phyloP scores from a whole-genome alignment of 257 asterid genomes.

The Cinchona pubescens region DNA sequence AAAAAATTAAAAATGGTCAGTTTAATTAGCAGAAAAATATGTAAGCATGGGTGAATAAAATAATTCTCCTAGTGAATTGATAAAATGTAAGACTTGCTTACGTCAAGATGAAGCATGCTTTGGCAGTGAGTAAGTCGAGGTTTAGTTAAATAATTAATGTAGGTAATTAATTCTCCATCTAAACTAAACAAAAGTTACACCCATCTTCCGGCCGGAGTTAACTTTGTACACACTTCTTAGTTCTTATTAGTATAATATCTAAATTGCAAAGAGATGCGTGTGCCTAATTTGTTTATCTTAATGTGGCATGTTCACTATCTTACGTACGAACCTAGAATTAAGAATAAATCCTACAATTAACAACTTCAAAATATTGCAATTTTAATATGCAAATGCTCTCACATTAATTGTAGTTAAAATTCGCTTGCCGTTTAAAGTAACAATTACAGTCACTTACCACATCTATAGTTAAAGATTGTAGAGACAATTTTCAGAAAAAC shows the following conservation, averaged over 20 bases:
- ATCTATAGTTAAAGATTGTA: no score
- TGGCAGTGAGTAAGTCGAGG: slow-evolving; percentile 36
- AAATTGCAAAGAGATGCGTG: slow-evolving; percentile 4
- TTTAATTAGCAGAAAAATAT: no score
- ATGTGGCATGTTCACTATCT: not conserved
- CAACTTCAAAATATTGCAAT: not conserved
- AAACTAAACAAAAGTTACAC: slow-evolving; percentile 1
- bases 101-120: slow-evolving; percentile 38
- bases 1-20: not conserved
- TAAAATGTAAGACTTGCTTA: slow-evolving; percentile 4
- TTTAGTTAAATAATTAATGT: not conserved
- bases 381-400: not conserved
- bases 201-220: slow-evolving; percentile 9
- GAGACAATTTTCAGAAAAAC: no score
- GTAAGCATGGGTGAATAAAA: not conserved
- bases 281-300: not conserved
- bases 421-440: no score
- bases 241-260: not conserved
- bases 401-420: not conserved
- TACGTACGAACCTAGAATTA: not conserved
- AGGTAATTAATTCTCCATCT: slow-evolving; percentile 3
- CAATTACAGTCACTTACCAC: no score
- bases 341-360: not conserved
- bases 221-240: slow-evolving; percentile 1
- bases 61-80: not conserved